phyloP scores from a whole-genome alignment of 345 rosid species.

The Eucalyptus decipiens region DNA sequence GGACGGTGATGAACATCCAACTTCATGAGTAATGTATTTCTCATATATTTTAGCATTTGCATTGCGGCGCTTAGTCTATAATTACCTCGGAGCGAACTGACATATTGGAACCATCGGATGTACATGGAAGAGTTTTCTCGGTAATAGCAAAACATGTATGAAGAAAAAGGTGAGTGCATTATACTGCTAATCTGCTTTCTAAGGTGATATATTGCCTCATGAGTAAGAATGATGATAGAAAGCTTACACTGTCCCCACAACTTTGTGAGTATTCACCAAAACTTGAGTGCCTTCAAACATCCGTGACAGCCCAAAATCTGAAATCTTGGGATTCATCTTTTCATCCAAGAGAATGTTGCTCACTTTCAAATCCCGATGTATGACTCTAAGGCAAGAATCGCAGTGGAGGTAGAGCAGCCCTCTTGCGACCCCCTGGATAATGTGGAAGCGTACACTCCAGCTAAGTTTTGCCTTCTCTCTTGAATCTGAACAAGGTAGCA shows the following conservation, averaged over 20 bases:
- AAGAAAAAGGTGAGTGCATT: not conserved
- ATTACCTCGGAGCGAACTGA: not conserved
- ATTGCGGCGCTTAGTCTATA: not conserved
- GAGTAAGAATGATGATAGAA: not conserved
- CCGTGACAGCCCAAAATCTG: not conserved
- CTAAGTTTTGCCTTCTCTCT: not conserved
- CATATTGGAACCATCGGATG: not conserved
- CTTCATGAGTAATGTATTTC: no score
- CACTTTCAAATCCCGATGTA: not conserved
- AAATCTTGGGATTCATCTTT: not conserved
- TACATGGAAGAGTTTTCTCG: not conserved
- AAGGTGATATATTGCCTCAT: not conserved
- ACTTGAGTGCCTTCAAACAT: not conserved
- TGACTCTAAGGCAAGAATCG: slow-evolving; percentile 31
- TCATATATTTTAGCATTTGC: no score
- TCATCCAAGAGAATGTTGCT: not conserved
- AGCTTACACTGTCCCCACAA: not conserved
- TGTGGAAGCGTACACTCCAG: slow-evolving; percentile 2
- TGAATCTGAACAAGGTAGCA: not conserved
- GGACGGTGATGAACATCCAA: no score
- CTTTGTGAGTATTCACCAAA: not conserved
- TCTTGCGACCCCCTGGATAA: slow-evolving; percentile 9
- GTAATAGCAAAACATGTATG: not conserved
- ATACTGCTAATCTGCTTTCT: not conserved
- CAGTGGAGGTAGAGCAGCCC: slow-evolving; percentile 27